Base-by-base conservation (phyloP, 2,329 filamentous ascomycete species). In the Colletotrichum cereale region DNA sequence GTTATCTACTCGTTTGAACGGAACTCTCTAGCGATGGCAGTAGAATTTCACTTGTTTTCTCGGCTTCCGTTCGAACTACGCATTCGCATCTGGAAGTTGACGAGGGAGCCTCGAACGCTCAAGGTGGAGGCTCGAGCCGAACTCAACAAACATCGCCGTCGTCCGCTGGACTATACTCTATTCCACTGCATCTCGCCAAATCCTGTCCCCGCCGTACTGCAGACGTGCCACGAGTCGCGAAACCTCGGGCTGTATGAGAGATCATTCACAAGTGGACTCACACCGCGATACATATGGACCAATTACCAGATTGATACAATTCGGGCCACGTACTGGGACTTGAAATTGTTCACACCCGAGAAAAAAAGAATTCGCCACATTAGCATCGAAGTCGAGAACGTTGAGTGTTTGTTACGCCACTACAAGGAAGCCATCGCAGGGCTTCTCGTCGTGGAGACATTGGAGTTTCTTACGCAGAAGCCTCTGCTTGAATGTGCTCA, bases 91-190 rank as follows among this genome's bases (percentile, higher is more conserved):
- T 61, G 57, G 57, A 21, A 61, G 3, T 7, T 61, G 14, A n/a
- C 57, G 5, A 61, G 42, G 34, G 57, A 47, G 57, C 40, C 57
- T 12, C 40, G 57, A 24, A 5, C 16, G 4, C 12, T 61, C 12
- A 34, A 8, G 6, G 11, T 61, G 21, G 26, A 42, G 4, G 42
- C 57, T 7, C 29, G 21, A 16, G 40, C 8, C 14, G 40, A 61
- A n/a, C 57, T 34, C 26, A 29, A 42, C 6, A 60, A 47, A 36
- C 18, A 61, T 44, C 57, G 57, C 57, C 57, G 57, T n/a, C 40
- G 24, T 21, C 57, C 57, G 14, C 40, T 61, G 1, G 57, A 61
- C 18, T 61, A 29, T 12, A 47, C 57, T 18, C 31, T 61, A 3
- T 21, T 47, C 2, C 18, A 47, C n/a, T 61, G 21, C 14, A 14